phyloP scores from a whole-genome alignment of 2,329 filamentous ascomycete genomes.

The Cyclaneusma minus region DNA sequence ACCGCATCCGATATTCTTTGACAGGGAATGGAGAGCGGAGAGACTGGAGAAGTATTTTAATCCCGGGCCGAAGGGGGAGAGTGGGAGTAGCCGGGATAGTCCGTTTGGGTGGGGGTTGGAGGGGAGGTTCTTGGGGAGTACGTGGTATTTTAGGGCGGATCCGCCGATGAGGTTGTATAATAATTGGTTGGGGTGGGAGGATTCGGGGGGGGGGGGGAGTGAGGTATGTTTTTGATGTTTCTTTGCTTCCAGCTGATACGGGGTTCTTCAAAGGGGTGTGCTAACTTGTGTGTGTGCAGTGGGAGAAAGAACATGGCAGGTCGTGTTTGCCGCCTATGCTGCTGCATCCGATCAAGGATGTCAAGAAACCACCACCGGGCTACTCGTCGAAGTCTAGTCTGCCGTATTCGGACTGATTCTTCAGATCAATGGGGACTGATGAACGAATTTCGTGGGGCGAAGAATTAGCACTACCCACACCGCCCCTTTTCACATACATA shows the following conservation, averaged over 20 bases:
- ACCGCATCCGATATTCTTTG: constrained; percentile 67
- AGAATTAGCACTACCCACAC: too few relatives aligned
- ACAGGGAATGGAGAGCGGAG: constrained; percentile 49
- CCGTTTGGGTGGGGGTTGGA: constrained; percentile 45
- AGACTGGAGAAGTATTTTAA: constrained; percentile 45
- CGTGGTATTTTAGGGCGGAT: constrained; percentile 44
- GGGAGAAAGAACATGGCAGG: constrained; percentile 39
- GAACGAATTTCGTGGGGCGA: too few relatives aligned
- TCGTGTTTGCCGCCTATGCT: constrained; percentile 43
- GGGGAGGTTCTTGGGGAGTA: constrained; percentile 38
- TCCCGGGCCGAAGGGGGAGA: constrained; percentile 36
- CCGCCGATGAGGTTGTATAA: constrained; percentile 43
- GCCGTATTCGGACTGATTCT: too few relatives aligned
- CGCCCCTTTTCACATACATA: too few relatives aligned
- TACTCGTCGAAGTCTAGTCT: constrained; percentile 25
- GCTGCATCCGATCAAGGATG: constrained; percentile 44
- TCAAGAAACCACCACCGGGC: constrained; percentile 31
- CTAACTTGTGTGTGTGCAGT: constrained; percentile 18
- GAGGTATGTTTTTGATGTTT: constrained; percentile 10
- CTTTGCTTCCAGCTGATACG: constrained; percentile 2
- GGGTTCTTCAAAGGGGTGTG: not conserved
- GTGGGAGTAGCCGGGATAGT: constrained; percentile 33
- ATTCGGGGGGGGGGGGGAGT: constrained; percentile 35
- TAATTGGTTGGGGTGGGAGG: constrained; percentile 46
- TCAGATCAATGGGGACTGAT: too few relatives aligned